A percentile compares a stretch with the other conserved stretches of the same genome.
These are phyloP conservation scores for Neocatenulostroma microsporum DNA, from an alignment of 2,329 filamentous ascomycete genomes.

Conservation along the genomic window DNA sequence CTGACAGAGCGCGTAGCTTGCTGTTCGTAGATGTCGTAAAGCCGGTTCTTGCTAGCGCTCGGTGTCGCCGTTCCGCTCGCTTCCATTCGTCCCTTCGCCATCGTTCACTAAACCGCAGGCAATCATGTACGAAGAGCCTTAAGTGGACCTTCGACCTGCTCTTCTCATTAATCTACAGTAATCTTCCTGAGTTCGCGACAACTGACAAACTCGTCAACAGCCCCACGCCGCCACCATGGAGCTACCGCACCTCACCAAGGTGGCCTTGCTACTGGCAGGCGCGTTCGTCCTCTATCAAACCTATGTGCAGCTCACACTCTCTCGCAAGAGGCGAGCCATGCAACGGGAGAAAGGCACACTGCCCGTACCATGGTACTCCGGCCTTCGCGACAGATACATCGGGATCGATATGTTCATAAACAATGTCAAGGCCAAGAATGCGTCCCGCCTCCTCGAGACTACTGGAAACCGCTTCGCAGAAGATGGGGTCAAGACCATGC, in stretches of 20 bases:
- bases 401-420: slow-evolving; percentile 44
- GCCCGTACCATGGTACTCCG: slow-evolving; percentile 39
- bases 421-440: slow-evolving; percentile 34
- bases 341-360: slow-evolving; percentile 42
- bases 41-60: too few relatives aligned
- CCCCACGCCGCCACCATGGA: slow-evolving; percentile 14
- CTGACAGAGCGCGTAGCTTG: too few relatives aligned
- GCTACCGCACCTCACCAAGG: slow-evolving; percentile 12
- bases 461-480: slow-evolving; percentile 26
- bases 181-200: too few relatives aligned
- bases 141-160: too few relatives aligned
- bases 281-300: slow-evolving; percentile 30
- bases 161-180: too few relatives aligned
- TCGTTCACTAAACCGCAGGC: too few relatives aligned
- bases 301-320: slow-evolving; percentile 29
- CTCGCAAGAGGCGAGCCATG: slow-evolving; percentile 31
- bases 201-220: too few relatives aligned
- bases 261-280: slow-evolving; percentile 24
- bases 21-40: too few relatives aligned
- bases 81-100: too few relatives aligned
- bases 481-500: slow-evolving; percentile 32
- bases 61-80: too few relatives aligned
- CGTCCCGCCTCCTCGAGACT: slow-evolving; percentile 33
- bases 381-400: slow-evolving; percentile 46
- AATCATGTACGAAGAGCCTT: too few relatives aligned